Base-by-base conservation (phyloP, 805 yeast species). In the Blastobotrys robertii region DNA sequence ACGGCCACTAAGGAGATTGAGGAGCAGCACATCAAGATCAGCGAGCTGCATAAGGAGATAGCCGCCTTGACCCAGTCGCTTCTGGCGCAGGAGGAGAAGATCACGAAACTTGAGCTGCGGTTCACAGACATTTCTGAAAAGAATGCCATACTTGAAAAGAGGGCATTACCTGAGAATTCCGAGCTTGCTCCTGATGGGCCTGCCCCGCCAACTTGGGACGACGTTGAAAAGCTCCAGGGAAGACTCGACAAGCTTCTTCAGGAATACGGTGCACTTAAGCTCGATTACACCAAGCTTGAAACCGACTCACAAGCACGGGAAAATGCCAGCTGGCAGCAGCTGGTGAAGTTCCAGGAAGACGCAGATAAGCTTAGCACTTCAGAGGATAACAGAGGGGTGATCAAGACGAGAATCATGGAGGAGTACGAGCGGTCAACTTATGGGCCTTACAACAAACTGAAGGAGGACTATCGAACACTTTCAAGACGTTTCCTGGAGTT, bases 31-130 rank as follows among this genome's bases (percentile, higher is more conserved):
- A 40, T 45, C 14, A 52, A 52, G 30, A 52, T 68, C 0, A 52
- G 50, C 3, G 53, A 52, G 12, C 62, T 60, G 35, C 52, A 54
- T 29, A 42, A 36, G 1, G 62, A 60, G 33, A 56, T 59, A 35
- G 54, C 59, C n/a, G 40, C 53, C 13, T 45, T 64, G 9, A 47
- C 57, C 28, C 56, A 52, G 33, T 50, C 56, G n/a, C 63, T 66
- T 29, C 44, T 60, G 13, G 58, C 54, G 15, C 59, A 60, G 31
- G 59, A 56, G 35, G 49, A 50, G 4, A 47, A 43, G 32, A 54
- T 59, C 2, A 50, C 58, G 4, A 43, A 45, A 15, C 44, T 53
- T 5, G 63, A 54, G 32, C 46, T 51, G 19, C 38, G 45, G 38
- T 34, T 37, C 25, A 30, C 31, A 8, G 47, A 42, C 16, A 47